A percentile compares a stretch with the other conserved stretches of the same genome.
These are phyloP conservation scores for Gloeostereum incarnatum DNA, from an alignment of 768 basidiomycete species.

Conservation along the genomic window DNA sequence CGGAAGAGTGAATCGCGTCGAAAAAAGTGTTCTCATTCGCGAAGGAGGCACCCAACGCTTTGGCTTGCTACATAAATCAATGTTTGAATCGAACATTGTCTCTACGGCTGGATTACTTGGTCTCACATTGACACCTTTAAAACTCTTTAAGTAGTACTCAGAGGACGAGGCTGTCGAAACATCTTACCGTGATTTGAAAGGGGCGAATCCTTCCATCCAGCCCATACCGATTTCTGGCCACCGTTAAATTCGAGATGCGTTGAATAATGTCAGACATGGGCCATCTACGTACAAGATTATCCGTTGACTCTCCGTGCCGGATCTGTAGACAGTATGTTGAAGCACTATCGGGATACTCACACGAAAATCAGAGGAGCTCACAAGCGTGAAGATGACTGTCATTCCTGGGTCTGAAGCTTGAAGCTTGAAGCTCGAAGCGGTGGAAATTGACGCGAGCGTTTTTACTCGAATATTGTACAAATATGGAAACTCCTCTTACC, in stretches of 20 bases:
- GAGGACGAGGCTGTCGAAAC: conserved; percentile 4
- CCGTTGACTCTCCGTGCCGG: conserved; percentile 70
- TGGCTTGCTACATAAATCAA: conserved; percentile 56
- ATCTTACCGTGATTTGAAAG: conserved; percentile 64
- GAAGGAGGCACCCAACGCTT: conserved; percentile 49
- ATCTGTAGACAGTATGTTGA: conserved; percentile 40
- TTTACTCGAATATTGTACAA: too few species aligned
- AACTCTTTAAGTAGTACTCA: not conserved
- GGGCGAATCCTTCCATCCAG: conserved; percentile 67
- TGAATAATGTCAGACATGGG: not conserved
- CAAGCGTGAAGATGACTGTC: conserved; percentile 33
- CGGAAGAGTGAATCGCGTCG: conserved; percentile 54
- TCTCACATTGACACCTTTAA: conserved; percentile 45
- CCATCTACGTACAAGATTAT: conserved; percentile 48
- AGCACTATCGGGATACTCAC: not conserved
- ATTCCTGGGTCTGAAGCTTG: too few species aligned
- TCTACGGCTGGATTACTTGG: not conserved
- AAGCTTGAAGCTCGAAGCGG: too few species aligned
- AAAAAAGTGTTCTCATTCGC: conserved; percentile 27
- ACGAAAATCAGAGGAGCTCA: conserved; percentile 12
- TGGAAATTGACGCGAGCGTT: too few species aligned
- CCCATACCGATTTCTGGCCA: conserved; percentile 49
- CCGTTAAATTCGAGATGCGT: conserved; percentile 10
- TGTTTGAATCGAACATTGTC: not conserved
- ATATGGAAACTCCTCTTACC: too few species aligned